Base-by-base conservation (phyloP, 768 basidiomycete genomes). In the Mycena pura region DNA sequence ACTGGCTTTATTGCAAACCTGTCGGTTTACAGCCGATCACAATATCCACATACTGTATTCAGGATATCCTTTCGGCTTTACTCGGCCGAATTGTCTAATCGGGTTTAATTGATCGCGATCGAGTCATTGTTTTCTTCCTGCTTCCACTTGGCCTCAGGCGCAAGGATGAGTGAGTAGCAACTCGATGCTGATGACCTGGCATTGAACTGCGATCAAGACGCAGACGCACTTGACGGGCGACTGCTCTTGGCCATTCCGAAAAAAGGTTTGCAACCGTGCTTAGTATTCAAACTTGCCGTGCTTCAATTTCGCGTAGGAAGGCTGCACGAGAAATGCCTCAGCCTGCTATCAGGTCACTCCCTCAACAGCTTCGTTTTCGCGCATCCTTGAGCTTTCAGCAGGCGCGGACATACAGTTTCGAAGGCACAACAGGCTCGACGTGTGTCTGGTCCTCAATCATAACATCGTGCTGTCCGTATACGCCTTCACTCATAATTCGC, bases 351-450 rank as follows among this genome's bases (percentile, higher is more conserved):
- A 41, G 96, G 96, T 93, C 31, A 41, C 59, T 60, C 24, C 7
- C 28, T 17, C 38, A 5, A 31, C n/a, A 19, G 52, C 50, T 50
- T 36, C 19, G 17, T 46, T 34, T 9, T 9, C 1, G 6, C 17
- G 8, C 24, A 28, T n/a, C n/a, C n/a, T 24, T 62, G 64, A 64
- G 60, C 63, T 31, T 62, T 56, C 34, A 60, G 25, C 70, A 93
- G 95, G 96, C 48, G 95, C 97, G 67, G 96, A 99, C 74, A 93
- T 99, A 67, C 91, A 96, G 74, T 99, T 96, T 75, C 89, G 90
- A 65, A 83, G 93, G 69, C 88, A 90, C 63, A 83, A 91, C 72
- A 82, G 96, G 67, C 82, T 98, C 54, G 97, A 99, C 71, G 93
- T 99, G 32, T 93, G 91, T 69, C 84, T 99, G n/a, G 93, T 92